Evolutionary conservation across 352 stramenopile species (phyloP).

Genomic region (Halophytophthora polymorphica): DNA sequence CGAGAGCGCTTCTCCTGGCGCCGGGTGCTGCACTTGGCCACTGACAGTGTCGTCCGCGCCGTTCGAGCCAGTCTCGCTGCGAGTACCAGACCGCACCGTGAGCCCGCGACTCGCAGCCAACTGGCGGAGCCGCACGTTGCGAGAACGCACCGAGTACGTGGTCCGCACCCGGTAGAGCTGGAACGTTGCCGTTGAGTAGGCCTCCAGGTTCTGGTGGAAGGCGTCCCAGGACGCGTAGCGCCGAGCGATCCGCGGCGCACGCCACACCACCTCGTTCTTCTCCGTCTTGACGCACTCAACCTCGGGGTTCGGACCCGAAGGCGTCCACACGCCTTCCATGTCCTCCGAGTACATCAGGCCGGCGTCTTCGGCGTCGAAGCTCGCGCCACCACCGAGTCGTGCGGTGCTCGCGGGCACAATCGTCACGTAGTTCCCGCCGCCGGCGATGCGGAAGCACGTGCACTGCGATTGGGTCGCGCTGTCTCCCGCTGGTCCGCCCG

Average conservation of each 20-base stretch:
- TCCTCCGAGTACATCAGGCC: conserved; percentile 23
- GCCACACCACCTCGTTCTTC: conserved; percentile 37
- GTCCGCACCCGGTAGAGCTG: conserved; percentile 75
- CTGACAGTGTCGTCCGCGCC: conserved; percentile 1
- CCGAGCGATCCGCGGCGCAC: conserved; percentile 42
- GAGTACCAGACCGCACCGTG: conserved; percentile 12
- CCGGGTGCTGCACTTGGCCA: not conserved
- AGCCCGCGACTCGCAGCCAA: conserved; percentile 36
- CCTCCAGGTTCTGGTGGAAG: conserved; percentile 58
- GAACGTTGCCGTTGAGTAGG: conserved; percentile 56
- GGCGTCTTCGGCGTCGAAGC: conserved; percentile 20
- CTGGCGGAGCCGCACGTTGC: conserved; percentile 58
- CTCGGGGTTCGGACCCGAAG: conserved; percentile 14
- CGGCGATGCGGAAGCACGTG: conserved; percentile 34
- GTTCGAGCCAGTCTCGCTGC: conserved; percentile 7
- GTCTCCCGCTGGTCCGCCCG: conserved; percentile 2
- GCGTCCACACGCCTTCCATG: conserved; percentile 28
- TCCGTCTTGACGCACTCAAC: conserved; percentile 23
- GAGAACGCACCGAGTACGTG: conserved; percentile 63
- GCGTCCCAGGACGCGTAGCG: conserved; percentile 51
- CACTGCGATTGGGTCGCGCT: conserved; percentile 12
- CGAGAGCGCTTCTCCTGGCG: conserved; percentile 21
- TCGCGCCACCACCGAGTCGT: conserved; percentile 5
- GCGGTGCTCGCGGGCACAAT: conserved; percentile 26
- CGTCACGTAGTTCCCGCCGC: conserved; percentile 20